phyloP scores from a whole-genome alignment of 1,284 basidiomycete species.

The Ceratobasidium sp. region DNA sequence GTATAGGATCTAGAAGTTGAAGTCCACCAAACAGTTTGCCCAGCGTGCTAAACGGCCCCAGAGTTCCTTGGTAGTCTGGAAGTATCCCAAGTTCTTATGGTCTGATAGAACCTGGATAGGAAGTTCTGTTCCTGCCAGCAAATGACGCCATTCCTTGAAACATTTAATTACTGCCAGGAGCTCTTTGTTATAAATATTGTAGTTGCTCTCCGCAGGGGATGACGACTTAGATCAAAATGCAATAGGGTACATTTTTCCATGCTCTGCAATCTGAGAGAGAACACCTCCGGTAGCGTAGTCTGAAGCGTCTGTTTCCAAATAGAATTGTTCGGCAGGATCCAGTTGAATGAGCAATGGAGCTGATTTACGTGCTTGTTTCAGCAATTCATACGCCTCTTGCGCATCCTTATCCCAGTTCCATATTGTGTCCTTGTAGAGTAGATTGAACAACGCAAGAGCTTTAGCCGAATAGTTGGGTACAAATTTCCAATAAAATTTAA shows the following conservation, averaged over 20 bases:
- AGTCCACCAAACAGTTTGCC: slow-evolving; percentile 58
- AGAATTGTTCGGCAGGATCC: slow-evolving; percentile 50
- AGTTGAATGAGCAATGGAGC: slow-evolving; percentile 55
- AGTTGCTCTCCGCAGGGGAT: slow-evolving; percentile 56
- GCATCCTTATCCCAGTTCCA: slow-evolving; percentile 47
- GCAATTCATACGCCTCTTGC: slow-evolving; percentile 53
- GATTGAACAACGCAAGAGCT: slow-evolving; percentile 51
- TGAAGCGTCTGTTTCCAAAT: slow-evolving; percentile 57
- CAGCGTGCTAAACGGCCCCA: slow-evolving; percentile 62
- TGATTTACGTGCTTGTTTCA: slow-evolving; percentile 52
- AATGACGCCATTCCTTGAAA: slow-evolving; percentile 61
- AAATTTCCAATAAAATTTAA: slow-evolving; percentile 50
- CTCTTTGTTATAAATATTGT: slow-evolving; percentile 63
- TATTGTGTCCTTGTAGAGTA: slow-evolving; percentile 49
- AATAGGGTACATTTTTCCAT: slow-evolving; percentile 52
- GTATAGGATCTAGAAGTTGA: slow-evolving; percentile 60
- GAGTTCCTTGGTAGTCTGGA: slow-evolving; percentile 57
- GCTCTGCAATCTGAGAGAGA: slow-evolving; percentile 51
- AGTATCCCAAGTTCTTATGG: slow-evolving; percentile 65
- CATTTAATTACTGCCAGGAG: slow-evolving; percentile 62
- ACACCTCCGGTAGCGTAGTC: slow-evolving; percentile 55
- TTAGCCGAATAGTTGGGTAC: slow-evolving; percentile 54
- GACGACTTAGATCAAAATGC: slow-evolving; percentile 54
- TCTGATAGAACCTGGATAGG: slow-evolving; percentile 59
- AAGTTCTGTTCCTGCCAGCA: slow-evolving; percentile 55